Percentiles rank a stretch among this genome's conserved stretches.
These are phyloP conservation scores for Boeremia lycopersici DNA, from an alignment of 2,329 filamentous ascomycete genomes.

Conservation along the genomic window DNA sequence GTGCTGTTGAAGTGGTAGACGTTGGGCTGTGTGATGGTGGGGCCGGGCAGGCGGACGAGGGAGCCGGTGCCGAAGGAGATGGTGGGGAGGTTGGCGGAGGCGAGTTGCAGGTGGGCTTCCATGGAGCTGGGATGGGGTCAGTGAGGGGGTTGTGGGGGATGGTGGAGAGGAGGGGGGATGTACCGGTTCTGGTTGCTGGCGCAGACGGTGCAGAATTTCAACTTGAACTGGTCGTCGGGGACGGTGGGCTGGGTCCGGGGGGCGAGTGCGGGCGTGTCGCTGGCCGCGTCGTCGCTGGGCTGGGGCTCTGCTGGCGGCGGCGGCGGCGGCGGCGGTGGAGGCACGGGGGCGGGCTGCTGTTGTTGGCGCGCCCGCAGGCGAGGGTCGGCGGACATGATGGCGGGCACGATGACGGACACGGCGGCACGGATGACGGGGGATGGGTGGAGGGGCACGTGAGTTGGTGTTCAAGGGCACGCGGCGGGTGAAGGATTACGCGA, in stretches of 20 bases:
- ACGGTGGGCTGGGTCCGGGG: conserved; percentile 33
- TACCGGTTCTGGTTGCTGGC: conserved; percentile 97
- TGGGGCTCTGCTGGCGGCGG: conserved; percentile 46
- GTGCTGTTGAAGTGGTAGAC: conserved; percentile 98
- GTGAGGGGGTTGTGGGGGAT: no score
- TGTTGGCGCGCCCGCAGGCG: conserved; percentile 56
- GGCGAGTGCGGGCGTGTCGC: conserved; percentile 31
- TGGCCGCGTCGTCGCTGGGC: conserved; percentile 39
- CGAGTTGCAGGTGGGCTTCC: conserved; percentile 96
- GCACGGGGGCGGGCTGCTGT: conserved; percentile 50
- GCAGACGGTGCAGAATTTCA: conserved; percentile 98
- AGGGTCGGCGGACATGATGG: conserved; percentile 53
- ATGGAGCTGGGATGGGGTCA: conserved; percentile 70
- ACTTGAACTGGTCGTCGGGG: conserved; percentile 70
- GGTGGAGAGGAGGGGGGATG: conserved; percentile 32
- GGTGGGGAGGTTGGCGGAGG: conserved; percentile 83
- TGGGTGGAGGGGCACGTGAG: conserved; percentile 1
- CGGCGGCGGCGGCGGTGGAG: conserved; percentile 57
- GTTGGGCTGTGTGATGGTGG: conserved; percentile 89
- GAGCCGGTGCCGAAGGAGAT: conserved; percentile 98
- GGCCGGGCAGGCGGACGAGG: conserved; percentile 89
- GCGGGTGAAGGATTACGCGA: neutral
- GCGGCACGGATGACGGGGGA: neutral
- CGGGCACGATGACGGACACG: neutral
- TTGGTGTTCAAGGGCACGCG: conserved; percentile 1